phyloP scores from a whole-genome alignment of 2,329 filamentous ascomycete genomes.

The Gliomastix tumulicola region DNA sequence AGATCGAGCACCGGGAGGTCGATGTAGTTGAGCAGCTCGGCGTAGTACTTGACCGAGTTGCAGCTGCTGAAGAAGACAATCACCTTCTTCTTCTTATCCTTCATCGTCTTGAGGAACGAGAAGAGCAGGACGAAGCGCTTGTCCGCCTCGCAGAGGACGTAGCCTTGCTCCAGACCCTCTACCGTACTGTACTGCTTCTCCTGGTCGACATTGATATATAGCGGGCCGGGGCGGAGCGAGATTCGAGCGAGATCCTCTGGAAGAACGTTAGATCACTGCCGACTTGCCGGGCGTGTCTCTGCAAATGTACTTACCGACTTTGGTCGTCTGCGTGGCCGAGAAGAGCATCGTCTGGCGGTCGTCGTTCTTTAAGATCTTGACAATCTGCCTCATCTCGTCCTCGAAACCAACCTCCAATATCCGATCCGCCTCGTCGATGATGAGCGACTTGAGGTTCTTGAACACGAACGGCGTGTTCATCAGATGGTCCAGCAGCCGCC shows the following conservation, averaged over 20 bases:
- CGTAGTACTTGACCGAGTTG: slow-evolving; percentile 92
- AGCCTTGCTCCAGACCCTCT: slow-evolving; percentile 90
- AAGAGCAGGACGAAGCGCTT: slow-evolving; percentile 91
- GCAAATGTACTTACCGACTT: slow-evolving; percentile 52
- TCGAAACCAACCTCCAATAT: slow-evolving; percentile 98
- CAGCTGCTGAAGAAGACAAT: slow-evolving; percentile 95
- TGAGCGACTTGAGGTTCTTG: slow-evolving; percentile 85
- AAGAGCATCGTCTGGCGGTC: slow-evolving; percentile 96
- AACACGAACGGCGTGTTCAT: slow-evolving; percentile 88
- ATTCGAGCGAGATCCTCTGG: slow-evolving; percentile 86
- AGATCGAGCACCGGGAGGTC: slow-evolving; percentile 83
- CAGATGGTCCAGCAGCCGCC: slow-evolving; percentile 85
- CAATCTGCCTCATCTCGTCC: slow-evolving; percentile 94
- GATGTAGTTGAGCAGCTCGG: slow-evolving; percentile 94
- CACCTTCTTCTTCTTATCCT: slow-evolving; percentile 87
- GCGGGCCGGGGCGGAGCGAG: slow-evolving; percentile 79
- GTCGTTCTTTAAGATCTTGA: slow-evolving; percentile 77
- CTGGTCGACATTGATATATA: slow-evolving; percentile 97
- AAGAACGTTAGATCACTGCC: slow-evolving; percentile 1
- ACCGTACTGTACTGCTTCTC: slow-evolving; percentile 86
- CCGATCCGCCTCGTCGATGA: slow-evolving; percentile 95
- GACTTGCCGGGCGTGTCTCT: background rate
- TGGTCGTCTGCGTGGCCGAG: slow-evolving; percentile 95
- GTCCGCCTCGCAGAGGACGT: slow-evolving; percentile 88
- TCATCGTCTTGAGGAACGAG: slow-evolving; percentile 76